A percentile compares a stretch with the other conserved stretches of the same genome.
phyloP scores from a whole-genome alignment of 352 stramenopile genomes.

The Pythium phragmiticola region DNA sequence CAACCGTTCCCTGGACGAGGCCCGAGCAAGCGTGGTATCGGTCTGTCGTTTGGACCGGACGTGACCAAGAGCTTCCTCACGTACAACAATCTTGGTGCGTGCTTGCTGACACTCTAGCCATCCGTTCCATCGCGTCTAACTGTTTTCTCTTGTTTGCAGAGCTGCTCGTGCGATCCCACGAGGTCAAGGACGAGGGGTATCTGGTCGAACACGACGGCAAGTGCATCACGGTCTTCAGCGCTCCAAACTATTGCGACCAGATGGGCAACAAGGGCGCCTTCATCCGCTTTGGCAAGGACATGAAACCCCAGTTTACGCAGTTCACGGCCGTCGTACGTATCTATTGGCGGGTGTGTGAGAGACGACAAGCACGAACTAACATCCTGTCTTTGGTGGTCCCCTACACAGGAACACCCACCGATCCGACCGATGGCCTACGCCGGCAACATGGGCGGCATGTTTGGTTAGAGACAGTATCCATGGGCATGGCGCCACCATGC shows the following conservation, averaged over 20 bases:
- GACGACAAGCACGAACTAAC: neutral
- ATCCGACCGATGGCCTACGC: conserved; percentile 90
- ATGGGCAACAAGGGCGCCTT: conserved; percentile 99
- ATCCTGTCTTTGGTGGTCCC: neutral
- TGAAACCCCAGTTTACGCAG: conserved; percentile 96
- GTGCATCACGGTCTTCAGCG: conserved; percentile 99
- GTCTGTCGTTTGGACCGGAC: conserved; percentile 97
- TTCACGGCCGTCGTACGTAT: conserved; percentile 90
- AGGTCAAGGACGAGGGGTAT: conserved; percentile 99
- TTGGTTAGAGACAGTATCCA: conserved; percentile 45
- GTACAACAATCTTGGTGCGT: conserved; percentile 92
- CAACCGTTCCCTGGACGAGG: conserved; percentile 95
- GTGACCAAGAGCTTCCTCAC: conserved; percentile 96
- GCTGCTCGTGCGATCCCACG: conserved; percentile 97
- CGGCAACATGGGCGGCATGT: conserved; percentile 90
- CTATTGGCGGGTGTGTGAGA: neutral
- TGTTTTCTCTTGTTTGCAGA: conserved; percentile 36
- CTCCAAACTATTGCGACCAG: conserved; percentile 99
- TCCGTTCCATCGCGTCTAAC: neutral
- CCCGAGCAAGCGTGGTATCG: conserved; percentile 96
- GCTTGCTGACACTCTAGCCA: neutral
- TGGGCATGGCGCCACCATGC: neutral
- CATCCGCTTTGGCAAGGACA: conserved; percentile 96
- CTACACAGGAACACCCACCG: conserved; percentile 75
- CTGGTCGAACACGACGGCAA: conserved; percentile 98